These are phyloP conservation scores for Casaregolazyma suthepensis DNA, from an alignment of 1,139 yeast genomes.

Conservation along the genomic window DNA sequence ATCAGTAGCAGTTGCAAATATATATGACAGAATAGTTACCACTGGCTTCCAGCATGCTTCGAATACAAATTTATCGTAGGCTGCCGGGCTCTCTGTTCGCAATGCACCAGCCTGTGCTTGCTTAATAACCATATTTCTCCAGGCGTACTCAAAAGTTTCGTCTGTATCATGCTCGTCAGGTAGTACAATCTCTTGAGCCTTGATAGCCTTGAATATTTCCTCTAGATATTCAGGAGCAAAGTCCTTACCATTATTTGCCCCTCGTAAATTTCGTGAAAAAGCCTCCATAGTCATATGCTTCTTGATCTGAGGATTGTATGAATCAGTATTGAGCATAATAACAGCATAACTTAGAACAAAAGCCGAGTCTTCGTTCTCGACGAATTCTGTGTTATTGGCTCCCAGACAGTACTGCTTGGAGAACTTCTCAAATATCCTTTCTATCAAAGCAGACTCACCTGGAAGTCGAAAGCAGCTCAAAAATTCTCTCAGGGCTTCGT, in stretches of 20 bases:
- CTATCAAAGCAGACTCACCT: conserved; percentile 96
- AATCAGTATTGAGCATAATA: conserved; percentile 87
- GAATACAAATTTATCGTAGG: conserved; percentile 68
- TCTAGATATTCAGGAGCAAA: conserved; percentile 69
- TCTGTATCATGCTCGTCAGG: conserved; percentile 91
- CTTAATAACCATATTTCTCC: conserved; percentile 73
- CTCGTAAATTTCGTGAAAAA: conserved; percentile 72
- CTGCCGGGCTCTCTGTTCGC: conserved; percentile 28
- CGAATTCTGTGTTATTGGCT: conserved; percentile 28
- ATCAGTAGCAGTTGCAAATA: conserved; percentile 83
- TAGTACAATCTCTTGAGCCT: conserved; percentile 86
- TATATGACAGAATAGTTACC: conserved; percentile 62
- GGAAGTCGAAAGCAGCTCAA: conserved; percentile 85
- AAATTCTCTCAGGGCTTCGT: conserved; percentile 82
- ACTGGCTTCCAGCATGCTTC: conserved; percentile 54
- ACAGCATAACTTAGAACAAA: conserved; percentile 90
- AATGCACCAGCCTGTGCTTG: conserved; percentile 28
- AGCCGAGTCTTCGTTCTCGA: conserved; percentile 78
- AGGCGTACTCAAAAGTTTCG: conserved; percentile 87
- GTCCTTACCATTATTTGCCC: conserved; percentile 64
- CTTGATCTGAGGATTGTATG: conserved; percentile 69
- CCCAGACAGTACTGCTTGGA: conserved; percentile 66
- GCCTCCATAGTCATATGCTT: conserved; percentile 84
- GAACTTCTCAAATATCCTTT: conserved; percentile 80
- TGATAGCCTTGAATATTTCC: conserved; percentile 72